Percentiles rank a stretch among this genome's conserved stretches.
Evolutionary conservation across 108 stramenopile species (phyloP).

Genomic region (Skeletonema marinoi): DNA sequence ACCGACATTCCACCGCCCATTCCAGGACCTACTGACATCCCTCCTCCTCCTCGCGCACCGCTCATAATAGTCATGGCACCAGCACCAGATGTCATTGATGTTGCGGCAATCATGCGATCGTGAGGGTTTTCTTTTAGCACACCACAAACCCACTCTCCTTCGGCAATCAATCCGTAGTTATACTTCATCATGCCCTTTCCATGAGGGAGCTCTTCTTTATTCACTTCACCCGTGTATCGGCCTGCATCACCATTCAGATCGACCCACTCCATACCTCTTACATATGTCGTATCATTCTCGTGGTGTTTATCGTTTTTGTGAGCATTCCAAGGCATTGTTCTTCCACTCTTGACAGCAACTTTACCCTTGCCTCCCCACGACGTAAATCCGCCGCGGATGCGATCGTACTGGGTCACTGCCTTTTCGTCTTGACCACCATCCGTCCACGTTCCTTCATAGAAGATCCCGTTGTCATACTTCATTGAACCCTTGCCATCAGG

Average conservation of each 20-base stretch:
- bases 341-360: constrained; percentile 3
- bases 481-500: background rate
- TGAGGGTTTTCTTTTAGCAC: constrained; percentile 2
- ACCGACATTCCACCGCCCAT: constrained; percentile 2
- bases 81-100: background rate
- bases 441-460: constrained; percentile 7
- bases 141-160: constrained; percentile 57
- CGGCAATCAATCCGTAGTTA: constrained; percentile 45
- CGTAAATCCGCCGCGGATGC: background rate
- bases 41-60: background rate
- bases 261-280: constrained; percentile 6
- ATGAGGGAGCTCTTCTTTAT: constrained; percentile 31
- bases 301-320: background rate
- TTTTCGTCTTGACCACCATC: constrained; percentile 4
- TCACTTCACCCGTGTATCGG: constrained; percentile 4
- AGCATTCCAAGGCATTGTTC: constrained; percentile 4
- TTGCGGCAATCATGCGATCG: constrained; percentile 48
- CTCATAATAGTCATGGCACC: background rate
- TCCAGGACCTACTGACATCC: constrained; percentile 5
- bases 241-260: constrained; percentile 6
- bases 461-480: constrained; percentile 3
- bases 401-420: background rate
- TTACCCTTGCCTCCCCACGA: constrained; percentile 9
- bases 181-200: constrained; percentile 60
- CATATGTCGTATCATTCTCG: background rate